Evolutionary conservation across 345 rosid species (phyloP).

Genomic region (Lepidium aucheri): DNA sequence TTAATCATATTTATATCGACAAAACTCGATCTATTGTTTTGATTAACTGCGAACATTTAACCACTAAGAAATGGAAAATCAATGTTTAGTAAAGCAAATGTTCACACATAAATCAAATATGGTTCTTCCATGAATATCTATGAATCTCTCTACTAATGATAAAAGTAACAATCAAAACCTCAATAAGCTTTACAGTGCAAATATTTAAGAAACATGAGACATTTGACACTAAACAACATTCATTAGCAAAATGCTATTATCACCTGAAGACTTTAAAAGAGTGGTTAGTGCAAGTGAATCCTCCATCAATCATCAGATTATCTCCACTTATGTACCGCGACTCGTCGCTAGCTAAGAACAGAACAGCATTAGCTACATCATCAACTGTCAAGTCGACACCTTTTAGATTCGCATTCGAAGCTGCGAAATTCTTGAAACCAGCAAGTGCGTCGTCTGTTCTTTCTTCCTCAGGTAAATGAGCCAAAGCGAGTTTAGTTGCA

Average conservation of each 20-base stretch:
- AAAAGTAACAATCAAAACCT: constrained; percentile 1
- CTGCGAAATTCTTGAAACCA: constrained; percentile 47
- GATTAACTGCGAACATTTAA: no score
- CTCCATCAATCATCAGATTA: constrained; percentile 88
- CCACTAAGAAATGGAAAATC: no score
- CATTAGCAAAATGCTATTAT: neutral
- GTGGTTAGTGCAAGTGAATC: constrained; percentile 63
- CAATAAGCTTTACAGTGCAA: neutral
- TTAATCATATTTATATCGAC: no score
- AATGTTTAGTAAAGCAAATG: neutral
- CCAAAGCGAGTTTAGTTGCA: constrained; percentile 50
- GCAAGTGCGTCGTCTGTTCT: constrained; percentile 50
- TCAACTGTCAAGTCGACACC: constrained; percentile 63
- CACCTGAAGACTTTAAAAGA: constrained; percentile 54
- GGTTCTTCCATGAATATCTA: neutral
- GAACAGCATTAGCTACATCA: constrained; percentile 81
- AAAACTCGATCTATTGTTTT: no score
- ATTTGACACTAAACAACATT: neutral
- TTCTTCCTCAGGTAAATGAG: constrained; percentile 70
- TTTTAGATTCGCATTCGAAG: constrained; percentile 53
- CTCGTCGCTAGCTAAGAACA: constrained; percentile 79
- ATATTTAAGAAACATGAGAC: neutral
- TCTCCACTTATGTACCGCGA: constrained; percentile 79
- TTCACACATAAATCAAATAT: neutral
- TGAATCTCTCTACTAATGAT: neutral